Evolutionary conservation across 805 yeast species (phyloP).

Genomic region (Millerozyma acaciae): DNA sequence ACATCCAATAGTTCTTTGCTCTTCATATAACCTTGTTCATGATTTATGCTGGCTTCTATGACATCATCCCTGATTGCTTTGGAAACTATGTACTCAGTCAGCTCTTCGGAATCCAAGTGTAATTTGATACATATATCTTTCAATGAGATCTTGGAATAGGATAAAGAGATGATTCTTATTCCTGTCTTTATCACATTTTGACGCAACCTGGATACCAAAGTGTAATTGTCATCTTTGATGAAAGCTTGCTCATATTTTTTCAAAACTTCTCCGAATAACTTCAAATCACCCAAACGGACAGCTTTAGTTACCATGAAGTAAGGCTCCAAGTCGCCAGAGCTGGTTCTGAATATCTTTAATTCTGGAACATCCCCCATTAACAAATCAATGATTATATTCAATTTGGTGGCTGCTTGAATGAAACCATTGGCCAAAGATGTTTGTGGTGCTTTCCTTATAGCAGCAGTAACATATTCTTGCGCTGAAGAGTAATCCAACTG

Average conservation of each 20-base stretch:
- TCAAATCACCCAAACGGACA: conserved; percentile 87
- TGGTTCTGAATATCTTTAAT: conserved; percentile 69
- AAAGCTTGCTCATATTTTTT: conserved; percentile 57
- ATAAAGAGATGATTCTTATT: conserved; percentile 83
- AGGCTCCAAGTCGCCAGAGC: conserved; percentile 60
- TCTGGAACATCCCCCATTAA: conserved; percentile 97
- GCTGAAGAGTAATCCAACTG: conserved; percentile 92
- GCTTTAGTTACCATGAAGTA: conserved; percentile 87
- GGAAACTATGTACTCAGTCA: conserved; percentile 94
- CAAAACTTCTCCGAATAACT: conserved; percentile 70
- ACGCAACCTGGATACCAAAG: conserved; percentile 82
- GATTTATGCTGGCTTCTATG: conserved; percentile 90
- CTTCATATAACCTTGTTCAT: conserved; percentile 87
- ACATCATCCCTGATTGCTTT: conserved; percentile 97
- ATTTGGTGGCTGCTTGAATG: conserved; percentile 82
- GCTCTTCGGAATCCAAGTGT: conserved; percentile 88
- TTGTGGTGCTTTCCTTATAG: conserved; percentile 94
- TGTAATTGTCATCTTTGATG: conserved; percentile 74
- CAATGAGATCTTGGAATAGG: conserved; percentile 86
- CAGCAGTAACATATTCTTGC: conserved; percentile 85
- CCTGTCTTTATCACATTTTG: conserved; percentile 98
- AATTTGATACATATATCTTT: conserved; percentile 91
- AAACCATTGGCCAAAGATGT: conserved; percentile 82
- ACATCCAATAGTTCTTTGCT: conserved; percentile 82
- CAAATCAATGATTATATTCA: conserved; percentile 82